These are phyloP conservation scores for Logfia minima DNA, from an alignment of 129 eudicot genomes.

Conservation along the genomic window DNA sequence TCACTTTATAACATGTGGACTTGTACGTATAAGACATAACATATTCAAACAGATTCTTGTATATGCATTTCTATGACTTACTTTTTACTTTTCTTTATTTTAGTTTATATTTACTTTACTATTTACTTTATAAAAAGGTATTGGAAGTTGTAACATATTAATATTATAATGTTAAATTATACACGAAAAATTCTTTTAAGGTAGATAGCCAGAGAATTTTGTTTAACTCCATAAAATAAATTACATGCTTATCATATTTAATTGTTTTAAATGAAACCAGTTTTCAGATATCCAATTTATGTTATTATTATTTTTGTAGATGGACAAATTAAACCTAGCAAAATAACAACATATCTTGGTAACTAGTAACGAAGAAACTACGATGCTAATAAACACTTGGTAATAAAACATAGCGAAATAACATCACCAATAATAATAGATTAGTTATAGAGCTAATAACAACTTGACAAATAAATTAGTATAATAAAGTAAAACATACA, in stretches of 20 bases:
- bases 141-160: constrained; percentile 38
- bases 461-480: neutral
- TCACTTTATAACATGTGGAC: neutral
- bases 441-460: neutral
- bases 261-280: constrained; percentile 11
- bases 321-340: neutral
- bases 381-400: neutral
- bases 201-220: constrained; percentile 36
- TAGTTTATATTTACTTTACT: constrained; percentile 25
- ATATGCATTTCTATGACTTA: constrained; percentile 29
- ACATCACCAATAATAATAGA: neutral
- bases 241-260: constrained; percentile 24
- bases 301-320: neutral
- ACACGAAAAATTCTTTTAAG: constrained; percentile 35
- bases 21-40: neutral
- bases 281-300: constrained; percentile 6
- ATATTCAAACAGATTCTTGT: constrained; percentile 26
- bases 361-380: no score
- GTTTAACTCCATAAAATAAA: constrained; percentile 38
- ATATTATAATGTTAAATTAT: constrained; percentile 20
- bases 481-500: neutral
- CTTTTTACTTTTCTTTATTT: constrained; percentile 37
- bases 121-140: constrained; percentile 39
- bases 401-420: neutral
- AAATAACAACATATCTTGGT: no score